phyloP scores from a whole-genome alignment of 139 green algal genomes.

The Chlorokybus atmophyticus region DNA sequence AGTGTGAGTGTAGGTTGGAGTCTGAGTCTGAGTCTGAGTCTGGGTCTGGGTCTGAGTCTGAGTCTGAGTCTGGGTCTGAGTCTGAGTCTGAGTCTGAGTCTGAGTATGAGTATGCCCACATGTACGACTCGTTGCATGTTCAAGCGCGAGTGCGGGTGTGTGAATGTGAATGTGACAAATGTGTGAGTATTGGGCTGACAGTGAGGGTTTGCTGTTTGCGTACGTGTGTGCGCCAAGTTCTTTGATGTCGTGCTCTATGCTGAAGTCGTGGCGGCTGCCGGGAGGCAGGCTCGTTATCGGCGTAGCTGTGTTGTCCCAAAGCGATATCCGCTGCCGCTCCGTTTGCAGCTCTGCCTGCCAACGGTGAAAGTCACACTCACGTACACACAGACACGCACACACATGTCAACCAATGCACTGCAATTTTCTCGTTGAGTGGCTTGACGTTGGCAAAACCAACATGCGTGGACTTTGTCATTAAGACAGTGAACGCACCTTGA shows the following conservation, averaged over 20 bases:
- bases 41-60: too few species aligned
- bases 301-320: conserved; percentile 16
- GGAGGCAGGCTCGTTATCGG: conserved; percentile 28
- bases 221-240: conserved; percentile 43
- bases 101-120: too few species aligned
- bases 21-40: too few species aligned
- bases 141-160: not conserved
- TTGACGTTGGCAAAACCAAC: too few species aligned
- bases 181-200: not conserved
- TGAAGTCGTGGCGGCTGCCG: conserved; percentile 39
- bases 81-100: too few species aligned
- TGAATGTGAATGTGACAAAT: not conserved
- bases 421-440: too few species aligned
- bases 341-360: conserved; percentile 30
- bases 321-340: conserved; percentile 20
- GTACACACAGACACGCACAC: too few species aligned
- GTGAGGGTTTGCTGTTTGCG: not conserved
- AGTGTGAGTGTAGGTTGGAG: too few species aligned
- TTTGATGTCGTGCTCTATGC: conserved; percentile 45
- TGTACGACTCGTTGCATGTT: not conserved
- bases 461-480: too few species aligned
- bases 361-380: too few species aligned
- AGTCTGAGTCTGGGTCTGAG: too few species aligned
- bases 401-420: too few species aligned
- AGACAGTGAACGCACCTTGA: conserved; percentile 10